Base-by-base conservation (phyloP, 2,329 filamentous ascomycete species). In the Hypoxylon sp. region DNA sequence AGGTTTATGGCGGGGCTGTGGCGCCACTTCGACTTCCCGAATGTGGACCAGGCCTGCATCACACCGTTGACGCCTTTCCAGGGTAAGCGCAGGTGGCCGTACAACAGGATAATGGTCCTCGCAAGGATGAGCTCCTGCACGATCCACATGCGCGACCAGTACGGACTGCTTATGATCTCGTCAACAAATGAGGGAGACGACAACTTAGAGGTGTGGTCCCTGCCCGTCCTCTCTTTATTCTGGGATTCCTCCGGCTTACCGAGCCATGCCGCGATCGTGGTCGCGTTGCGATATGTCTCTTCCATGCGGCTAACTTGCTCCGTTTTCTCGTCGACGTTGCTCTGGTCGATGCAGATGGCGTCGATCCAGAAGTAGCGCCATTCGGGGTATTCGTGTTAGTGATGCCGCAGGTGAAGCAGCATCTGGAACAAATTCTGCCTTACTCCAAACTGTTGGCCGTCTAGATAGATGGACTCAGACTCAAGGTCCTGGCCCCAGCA, bases 141-240 rank as follows among this genome's bases (percentile, higher is more conserved):
- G 11, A 65, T 65, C 62, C 49, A 60, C 56, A 65, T 60, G 4
- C 56, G 62, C 13, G 55, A 60, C 62, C 49, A 60, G 34, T 60
- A 65, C 21, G 50, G 49, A 17, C 56, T 65, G 17, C 32, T 30
- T 11, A 65, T 45, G 17, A 65, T 59, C 10, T 65, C 45, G n/a
- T 50, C 62, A 5, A 50, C 50, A n/a, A 65, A 46, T 5, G 55
- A 30, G 1, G 56, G 62, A 6, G 49, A 60, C 25, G 56, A 45
- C 3, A 65, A 34, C 48, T 63, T 53, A 1, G 17, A 19, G 4
- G 30, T 55, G 9, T 64, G 48, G 9, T 59, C 61, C 21, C 36
- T 36, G 5, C 48, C 61, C 1, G 28, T 7, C 10, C 38, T 19
- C 32, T 63, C 48, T 28, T 58, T 34, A 14, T 51, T 43, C 19